Percentiles rank a stretch among this genome's conserved stretches.
These are phyloP conservation scores for Magnolia officinalis DNA, from an alignment of 164 flowering plant species.

Conservation along the genomic window DNA sequence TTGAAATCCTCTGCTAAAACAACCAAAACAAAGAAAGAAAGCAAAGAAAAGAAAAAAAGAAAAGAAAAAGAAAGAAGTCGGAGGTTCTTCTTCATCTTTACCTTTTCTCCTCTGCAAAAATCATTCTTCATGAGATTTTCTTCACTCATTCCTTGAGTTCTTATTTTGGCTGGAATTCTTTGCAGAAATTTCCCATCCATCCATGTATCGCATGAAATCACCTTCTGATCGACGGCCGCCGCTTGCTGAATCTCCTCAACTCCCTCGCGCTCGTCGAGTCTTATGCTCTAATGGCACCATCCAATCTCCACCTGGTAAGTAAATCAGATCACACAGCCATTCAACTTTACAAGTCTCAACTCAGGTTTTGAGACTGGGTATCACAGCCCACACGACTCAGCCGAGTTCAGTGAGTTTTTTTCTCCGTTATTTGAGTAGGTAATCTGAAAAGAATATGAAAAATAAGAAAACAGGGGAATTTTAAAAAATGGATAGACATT, in stretches of 20 bases:
- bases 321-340: not conserved
- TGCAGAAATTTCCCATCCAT: not conserved
- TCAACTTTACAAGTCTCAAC: not conserved
- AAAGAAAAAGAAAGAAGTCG: too few species aligned
- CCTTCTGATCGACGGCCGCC: slow-evolving; percentile 57
- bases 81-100: not conserved
- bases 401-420: too few species aligned
- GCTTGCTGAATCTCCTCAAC: slow-evolving; percentile 52
- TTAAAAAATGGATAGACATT: too few species aligned
- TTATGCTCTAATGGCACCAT: slow-evolving; percentile 38
- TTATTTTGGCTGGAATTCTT: not conserved
- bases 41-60: not conserved
- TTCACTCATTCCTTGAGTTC: too few species aligned
- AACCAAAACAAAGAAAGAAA: not conserved
- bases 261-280: slow-evolving; percentile 46
- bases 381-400: too few species aligned
- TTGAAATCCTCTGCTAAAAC: not conserved
- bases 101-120: not conserved
- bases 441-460: too few species aligned
- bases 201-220: slow-evolving; percentile 23
- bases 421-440: too few species aligned
- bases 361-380: not conserved
- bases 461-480: too few species aligned
- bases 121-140: slow-evolving; percentile 1
- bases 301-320: slow-evolving; percentile 52